Conservation (phyloP, 2,329 filamentous ascomycete genomes). For the Trichothecium sympodiale region DNA sequence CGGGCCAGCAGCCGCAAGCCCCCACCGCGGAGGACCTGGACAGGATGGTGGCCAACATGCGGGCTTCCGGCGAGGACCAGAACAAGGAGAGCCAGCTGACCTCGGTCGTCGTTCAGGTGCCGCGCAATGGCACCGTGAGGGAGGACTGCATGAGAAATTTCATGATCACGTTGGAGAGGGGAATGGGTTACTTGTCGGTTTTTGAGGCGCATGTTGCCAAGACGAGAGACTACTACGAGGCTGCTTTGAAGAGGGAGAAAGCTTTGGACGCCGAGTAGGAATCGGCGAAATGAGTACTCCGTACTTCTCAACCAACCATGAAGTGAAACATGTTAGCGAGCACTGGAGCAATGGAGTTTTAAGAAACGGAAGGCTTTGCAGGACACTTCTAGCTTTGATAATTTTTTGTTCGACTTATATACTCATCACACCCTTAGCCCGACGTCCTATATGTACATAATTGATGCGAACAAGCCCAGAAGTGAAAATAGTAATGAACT, state of each 20-base stretch:
- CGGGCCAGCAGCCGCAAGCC: not conserved
- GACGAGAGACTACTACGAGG: constrained; percentile 9
- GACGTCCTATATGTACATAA: constrained; percentile 28
- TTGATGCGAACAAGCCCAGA: constrained; percentile 14
- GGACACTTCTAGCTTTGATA: not conserved
- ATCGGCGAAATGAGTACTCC: constrained; percentile 2
- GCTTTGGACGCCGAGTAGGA: constrained; percentile 10
- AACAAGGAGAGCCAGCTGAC: no score
- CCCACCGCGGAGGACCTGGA: constrained; percentile 7
- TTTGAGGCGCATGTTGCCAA: constrained; percentile 5
- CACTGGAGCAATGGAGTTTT: no score
- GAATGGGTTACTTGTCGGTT: no score
- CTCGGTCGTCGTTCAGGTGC: no score
- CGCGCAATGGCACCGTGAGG: no score
- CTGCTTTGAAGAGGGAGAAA: constrained; percentile 13
- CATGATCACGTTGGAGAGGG: no score
- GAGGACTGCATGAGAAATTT: no score
- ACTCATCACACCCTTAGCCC: constrained; percentile 15
- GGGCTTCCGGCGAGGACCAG: not conserved
- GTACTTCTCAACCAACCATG: no score
- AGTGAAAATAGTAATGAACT: not conserved
- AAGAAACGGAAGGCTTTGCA: no score
- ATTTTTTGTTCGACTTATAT: constrained; percentile 16
- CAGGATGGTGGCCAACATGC: constrained; percentile 19
- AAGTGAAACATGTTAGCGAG: no score